A percentile compares a stretch with the other conserved stretches of the same genome.
Evolutionary conservation across 1,139 yeast genomes (phyloP).

Genomic region (Blastobotrys buckinghamii): DNA sequence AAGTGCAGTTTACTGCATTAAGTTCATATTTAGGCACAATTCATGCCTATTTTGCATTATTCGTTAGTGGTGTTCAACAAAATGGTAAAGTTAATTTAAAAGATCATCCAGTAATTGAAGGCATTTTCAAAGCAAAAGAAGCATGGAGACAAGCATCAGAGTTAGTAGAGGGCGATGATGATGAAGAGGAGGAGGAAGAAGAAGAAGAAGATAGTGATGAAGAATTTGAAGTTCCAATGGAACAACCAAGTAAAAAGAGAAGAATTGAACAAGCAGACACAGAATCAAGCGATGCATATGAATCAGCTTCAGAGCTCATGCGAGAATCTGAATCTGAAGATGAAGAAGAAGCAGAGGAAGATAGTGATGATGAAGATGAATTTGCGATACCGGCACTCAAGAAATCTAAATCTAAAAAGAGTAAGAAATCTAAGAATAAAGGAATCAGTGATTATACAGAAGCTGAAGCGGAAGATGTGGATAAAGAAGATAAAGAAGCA

Average conservation of each 20-base stretch:
- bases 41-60: constrained; percentile 67
- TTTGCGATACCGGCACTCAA: constrained; percentile 46
- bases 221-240: constrained; percentile 20
- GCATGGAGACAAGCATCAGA: constrained; percentile 57
- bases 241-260: constrained; percentile 22
- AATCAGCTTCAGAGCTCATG: constrained; percentile 8
- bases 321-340: constrained; percentile 19
- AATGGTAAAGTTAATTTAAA: constrained; percentile 59
- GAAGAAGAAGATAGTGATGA: constrained; percentile 28
- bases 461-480: constrained; percentile 63
- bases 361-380: constrained; percentile 32
- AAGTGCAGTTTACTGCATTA: constrained; percentile 60
- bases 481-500: constrained; percentile 75
- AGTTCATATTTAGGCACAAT: constrained; percentile 72
- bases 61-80: constrained; percentile 49
- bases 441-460: constrained; percentile 50
- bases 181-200: constrained; percentile 16
- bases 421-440: background rate
- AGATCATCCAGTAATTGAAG: constrained; percentile 84
- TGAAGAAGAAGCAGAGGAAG: constrained; percentile 31
- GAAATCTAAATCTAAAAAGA: constrained; percentile 12
- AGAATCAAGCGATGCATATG: constrained; percentile 6
- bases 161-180: constrained; percentile 11
- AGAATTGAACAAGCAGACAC: constrained; percentile 13
- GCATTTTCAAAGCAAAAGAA: constrained; percentile 72